Base-by-base conservation (phyloP, 2,329 filamentous ascomycete species). In the Verticillium dahliae region DNA sequence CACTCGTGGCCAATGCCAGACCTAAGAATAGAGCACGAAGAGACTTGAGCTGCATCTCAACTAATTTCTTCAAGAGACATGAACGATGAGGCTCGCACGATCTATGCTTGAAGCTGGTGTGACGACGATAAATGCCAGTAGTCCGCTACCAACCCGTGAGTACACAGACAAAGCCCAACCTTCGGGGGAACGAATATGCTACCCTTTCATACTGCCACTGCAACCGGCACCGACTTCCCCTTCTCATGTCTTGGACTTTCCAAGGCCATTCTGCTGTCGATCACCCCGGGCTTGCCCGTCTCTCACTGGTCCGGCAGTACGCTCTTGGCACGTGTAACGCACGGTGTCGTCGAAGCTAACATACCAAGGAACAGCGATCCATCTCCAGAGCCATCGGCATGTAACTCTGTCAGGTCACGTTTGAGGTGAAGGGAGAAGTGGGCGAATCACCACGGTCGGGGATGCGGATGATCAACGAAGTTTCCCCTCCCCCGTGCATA, bases 31-130 rank as follows among this genome's bases (percentile, higher is more conserved):
- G 61, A 35, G 35, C 34, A 38, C 62, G 59, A 6, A 65, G 59
- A 7, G 60, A 27, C 57, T 62, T 58, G 57, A 62, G 60, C 14
- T 61, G 45, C 63, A 62, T 65, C 45, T 22, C 45, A 10, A 10
- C 7, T 9, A 9, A 18, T 52, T 9, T 18, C n/a, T 52, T 27
- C 45, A 52, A 52, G 45, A 22, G 39, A 18, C 1, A 18, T 6
- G 39, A 39, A 15, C 38, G 27, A 31, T 31, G 27, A 31, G 27
- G 27, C 27, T 31, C 13, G 35, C 39, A 18, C 39, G 15, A n/a
- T 18, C n/a, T 9, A 45, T n/a, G n/a, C 39, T 10, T 45, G 27
- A 5, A 31, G 27, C 27, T 31, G 4, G 27, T 31, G 27, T 31
- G 27, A 31, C 27, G 5, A 31, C 27, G 27, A 31, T 31, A 31